These are phyloP conservation scores for Plasmodium ovale DNA, from an alignment of 169 alveolate species.

Conservation along the genomic window DNA sequence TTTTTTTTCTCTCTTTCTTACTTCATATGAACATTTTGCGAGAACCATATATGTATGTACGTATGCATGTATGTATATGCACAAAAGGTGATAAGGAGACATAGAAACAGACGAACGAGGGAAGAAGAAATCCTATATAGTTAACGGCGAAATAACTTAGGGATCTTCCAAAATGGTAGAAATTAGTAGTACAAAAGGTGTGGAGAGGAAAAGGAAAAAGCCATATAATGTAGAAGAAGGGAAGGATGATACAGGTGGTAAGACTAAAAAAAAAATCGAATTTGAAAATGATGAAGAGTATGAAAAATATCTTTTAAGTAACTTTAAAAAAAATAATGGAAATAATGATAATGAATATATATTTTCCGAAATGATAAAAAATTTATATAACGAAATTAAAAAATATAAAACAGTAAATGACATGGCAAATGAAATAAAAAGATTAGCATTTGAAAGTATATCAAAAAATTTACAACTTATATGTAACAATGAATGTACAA, in stretches of 20 bases:
- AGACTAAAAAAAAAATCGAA: conserved; percentile 33
- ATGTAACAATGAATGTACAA: conserved; percentile 73
- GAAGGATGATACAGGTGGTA: neutral
- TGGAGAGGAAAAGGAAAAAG: conserved; percentile 35
- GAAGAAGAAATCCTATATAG: neutral
- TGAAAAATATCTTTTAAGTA: conserved; percentile 51
- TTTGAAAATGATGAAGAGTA: conserved; percentile 74
- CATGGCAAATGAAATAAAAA: conserved; percentile 72
- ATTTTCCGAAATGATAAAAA: conserved; percentile 48
- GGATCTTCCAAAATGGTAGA: conserved; percentile 21
- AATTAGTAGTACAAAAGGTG: neutral
- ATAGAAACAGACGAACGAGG: neutral
- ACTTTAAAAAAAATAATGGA: conserved; percentile 31
- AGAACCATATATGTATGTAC: neutral
- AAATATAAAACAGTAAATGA: conserved; percentile 64
- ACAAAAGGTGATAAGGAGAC: neutral
- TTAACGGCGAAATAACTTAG: neutral
- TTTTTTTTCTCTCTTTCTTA: too few relatives aligned
- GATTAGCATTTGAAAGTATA: conserved; percentile 32
- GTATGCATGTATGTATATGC: neutral
- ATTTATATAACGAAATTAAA: conserved; percentile 32
- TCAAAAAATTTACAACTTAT: conserved; percentile 46
- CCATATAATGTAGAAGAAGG: conserved; percentile 10
- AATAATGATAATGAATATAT: conserved; percentile 16
- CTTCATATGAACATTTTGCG: too few relatives aligned